phyloP scores from a whole-genome alignment of 1,284 basidiomycete species.

The Puccinia novopanici region DNA sequence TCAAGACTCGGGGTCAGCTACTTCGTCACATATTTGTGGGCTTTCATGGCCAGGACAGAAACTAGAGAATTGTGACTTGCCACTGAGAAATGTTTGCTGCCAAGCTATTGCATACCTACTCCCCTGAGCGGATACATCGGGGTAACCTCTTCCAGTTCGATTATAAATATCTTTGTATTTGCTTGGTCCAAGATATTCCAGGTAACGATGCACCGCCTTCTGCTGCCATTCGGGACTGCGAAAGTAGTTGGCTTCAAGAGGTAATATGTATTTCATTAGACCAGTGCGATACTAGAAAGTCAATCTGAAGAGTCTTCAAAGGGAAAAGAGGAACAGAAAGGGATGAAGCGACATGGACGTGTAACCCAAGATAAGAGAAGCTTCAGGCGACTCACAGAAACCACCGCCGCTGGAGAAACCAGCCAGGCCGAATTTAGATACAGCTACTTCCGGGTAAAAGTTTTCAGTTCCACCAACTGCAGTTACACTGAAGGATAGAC shows the following conservation, averaged over 20 bases:
- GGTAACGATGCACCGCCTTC: conserved; percentile 54
- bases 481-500: conserved; percentile 47
- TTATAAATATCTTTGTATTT: conserved; percentile 56
- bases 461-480: conserved; percentile 56
- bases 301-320: conserved; percentile 10
- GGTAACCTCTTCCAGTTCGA: conserved; percentile 56
- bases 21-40: no score
- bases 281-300: background rate
- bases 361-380: background rate
- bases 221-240: conserved; percentile 54
- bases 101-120: conserved; percentile 52
- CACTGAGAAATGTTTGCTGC: conserved; percentile 50
- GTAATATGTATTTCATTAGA: background rate
- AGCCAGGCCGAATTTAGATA: conserved; percentile 17
- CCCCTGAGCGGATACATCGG: conserved; percentile 58
- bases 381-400: conserved; percentile 22
- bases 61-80: conserved; percentile 1
- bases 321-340: background rate
- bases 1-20: background rate
- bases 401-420: conserved; percentile 43
- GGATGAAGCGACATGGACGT: background rate
- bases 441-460: conserved; percentile 56
- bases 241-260: conserved; percentile 54
- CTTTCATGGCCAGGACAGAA: background rate
- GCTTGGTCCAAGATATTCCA: conserved; percentile 52